Evolutionary conservation across 768 basidiomycete species (phyloP), one percentile per base, ranked within the genome.

Genomic region (Boletus edulis): DNA sequence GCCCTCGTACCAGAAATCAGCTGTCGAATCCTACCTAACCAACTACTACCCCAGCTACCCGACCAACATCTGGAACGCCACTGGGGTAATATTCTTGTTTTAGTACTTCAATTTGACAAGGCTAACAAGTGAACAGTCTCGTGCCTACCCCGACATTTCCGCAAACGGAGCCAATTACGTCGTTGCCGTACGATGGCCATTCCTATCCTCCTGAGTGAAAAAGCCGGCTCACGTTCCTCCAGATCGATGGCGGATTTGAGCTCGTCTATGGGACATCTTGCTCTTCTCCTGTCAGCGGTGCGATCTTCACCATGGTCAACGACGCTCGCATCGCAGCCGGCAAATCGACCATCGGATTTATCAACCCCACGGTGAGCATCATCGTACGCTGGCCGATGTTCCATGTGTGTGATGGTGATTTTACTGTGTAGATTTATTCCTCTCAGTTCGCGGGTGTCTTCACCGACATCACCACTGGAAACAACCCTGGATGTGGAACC

Each of bases 381-480:
- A 12, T 14, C 13, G 12, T 29, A 41, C 38, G 18, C 47, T 7
- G 11, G 24, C 32, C 29, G 10, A 11, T n/a, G 7, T 18, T 3
- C 5, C 24, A 18, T 0, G 20, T 17, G 0, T 18, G 9, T 12
- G 6, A 2, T 8, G 17, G 4, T n/a, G 14, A 29, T 29, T 29
- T 29, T 18, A 17, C 8, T 6, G 4, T 15, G 17, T 39, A 58
- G 57, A 58, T 58, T 5, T 58, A 58, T 13, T 58, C 57, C 7
- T 0, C 56, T 9, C 29, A 52, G 31, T 58, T 58, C 37, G 22
- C 45, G 17, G 3, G 5, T 1, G 57, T 49, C 2, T 52, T 58
- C 59, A 71, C 79, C 53, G 81, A 82, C 51, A 80, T 82, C 46
- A 77, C 72, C 2, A 58, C 62, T 6, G 81, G 81, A 2, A 66